phyloP scores from a whole-genome alignment of 495 filamentous ascomycete species.

The Neurospora hispaniola region DNA sequence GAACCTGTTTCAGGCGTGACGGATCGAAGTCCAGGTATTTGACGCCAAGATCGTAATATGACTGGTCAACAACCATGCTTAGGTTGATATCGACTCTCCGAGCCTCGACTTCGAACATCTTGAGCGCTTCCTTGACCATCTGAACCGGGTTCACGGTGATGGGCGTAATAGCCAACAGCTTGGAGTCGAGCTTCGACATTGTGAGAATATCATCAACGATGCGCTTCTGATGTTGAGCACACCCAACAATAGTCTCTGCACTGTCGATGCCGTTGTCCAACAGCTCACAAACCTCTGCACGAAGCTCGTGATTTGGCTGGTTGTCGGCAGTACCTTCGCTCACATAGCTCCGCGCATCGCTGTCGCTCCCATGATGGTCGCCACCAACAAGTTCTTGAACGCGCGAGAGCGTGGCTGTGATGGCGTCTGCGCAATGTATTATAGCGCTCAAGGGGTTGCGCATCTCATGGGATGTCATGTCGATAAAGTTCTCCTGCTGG shows the following conservation, averaged over 20 bases:
- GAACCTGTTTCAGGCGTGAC: slow-evolving; percentile 58
- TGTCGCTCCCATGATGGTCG: not conserved
- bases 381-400: slow-evolving; percentile 20
- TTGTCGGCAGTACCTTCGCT: not conserved
- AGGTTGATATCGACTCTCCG: slow-evolving; percentile 55
- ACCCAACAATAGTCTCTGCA: slow-evolving; percentile 64
- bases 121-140: slow-evolving; percentile 50
- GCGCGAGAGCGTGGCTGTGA: slow-evolving; percentile 22
- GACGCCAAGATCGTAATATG: slow-evolving; percentile 42
- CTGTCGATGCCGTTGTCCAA: slow-evolving; percentile 49
- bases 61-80: slow-evolving; percentile 47
- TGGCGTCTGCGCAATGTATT: slow-evolving; percentile 54
- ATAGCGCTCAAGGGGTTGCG: slow-evolving; percentile 66
- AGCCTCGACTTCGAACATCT: slow-evolving; percentile 64
- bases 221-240: slow-evolving; percentile 66
- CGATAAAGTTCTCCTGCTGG: slow-evolving; percentile 62
- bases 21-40: slow-evolving; percentile 64
- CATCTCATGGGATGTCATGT: slow-evolving; percentile 71
- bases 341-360: not conserved
- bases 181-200: slow-evolving; percentile 68
- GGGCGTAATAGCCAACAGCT: slow-evolving; percentile 57
- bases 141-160: slow-evolving; percentile 52
- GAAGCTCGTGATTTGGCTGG: slow-evolving; percentile 1
- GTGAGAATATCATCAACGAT: slow-evolving; percentile 75
- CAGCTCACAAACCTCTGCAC: slow-evolving; percentile 25